Evolutionary conservation across 2,329 filamentous ascomycete species (phyloP).

Genomic region (Stachybotrys chlorohalonatus): DNA sequence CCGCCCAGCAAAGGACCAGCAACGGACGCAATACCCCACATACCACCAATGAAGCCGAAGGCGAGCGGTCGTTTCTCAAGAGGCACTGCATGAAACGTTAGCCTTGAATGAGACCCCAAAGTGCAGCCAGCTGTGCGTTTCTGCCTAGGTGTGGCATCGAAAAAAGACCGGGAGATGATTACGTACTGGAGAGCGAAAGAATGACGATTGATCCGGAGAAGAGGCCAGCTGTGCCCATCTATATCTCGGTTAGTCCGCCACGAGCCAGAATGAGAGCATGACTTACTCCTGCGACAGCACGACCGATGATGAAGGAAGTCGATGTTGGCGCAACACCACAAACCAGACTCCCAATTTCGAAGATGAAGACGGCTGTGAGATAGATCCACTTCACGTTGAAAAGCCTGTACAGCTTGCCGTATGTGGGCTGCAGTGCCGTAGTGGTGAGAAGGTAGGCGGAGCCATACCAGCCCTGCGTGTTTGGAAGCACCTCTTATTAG

Average conservation of each 20-base stretch:
- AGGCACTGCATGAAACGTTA: slow-evolving; percentile 28
- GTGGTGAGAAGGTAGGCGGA: slow-evolving; percentile 39
- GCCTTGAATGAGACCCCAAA: neutral
- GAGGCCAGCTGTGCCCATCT: slow-evolving; percentile 40
- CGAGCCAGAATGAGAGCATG: neutral
- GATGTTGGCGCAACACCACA: slow-evolving; percentile 35
- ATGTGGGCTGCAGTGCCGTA: slow-evolving; percentile 39
- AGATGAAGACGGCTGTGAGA: slow-evolving; percentile 31
- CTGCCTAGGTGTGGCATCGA: no score
- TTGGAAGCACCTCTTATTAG: neutral
- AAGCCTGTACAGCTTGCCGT: slow-evolving; percentile 39
- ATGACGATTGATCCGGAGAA: slow-evolving; percentile 42
- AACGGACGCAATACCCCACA: slow-evolving; percentile 47
- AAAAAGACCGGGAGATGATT: neutral
- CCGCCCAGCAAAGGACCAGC: slow-evolving; percentile 42
- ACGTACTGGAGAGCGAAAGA: slow-evolving; percentile 29
- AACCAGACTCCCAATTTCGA: slow-evolving; percentile 33
- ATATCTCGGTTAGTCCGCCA: slow-evolving; percentile 3
- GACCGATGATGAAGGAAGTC: slow-evolving; percentile 40
- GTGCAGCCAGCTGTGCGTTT: neutral
- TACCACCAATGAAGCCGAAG: slow-evolving; percentile 44
- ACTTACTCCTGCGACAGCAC: slow-evolving; percentile 37
- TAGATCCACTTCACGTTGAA: slow-evolving; percentile 40
- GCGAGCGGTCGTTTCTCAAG: slow-evolving; percentile 43
- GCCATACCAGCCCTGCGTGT: slow-evolving; percentile 38